Evolutionary conservation across 306 rosid genomes (phyloP), one percentile per base, ranked within the genome.

Genomic region (Lagenaria siceraria): DNA sequence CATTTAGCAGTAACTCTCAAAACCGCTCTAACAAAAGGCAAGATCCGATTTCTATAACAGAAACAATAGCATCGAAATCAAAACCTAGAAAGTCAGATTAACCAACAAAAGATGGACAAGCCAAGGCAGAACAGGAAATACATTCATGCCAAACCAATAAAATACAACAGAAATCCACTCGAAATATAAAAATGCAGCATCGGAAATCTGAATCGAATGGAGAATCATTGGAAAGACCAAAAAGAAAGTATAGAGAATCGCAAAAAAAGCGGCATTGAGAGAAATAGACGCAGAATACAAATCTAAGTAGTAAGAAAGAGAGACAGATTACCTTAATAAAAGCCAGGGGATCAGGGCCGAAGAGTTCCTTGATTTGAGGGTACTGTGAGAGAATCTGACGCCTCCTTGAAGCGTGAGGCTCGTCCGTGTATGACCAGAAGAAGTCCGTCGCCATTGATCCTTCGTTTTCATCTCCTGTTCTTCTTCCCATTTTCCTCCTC

Each of bases 351-450:
- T 93, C 98, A 36, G 97, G 96, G 62, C 98, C 96, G 75, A 93
- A 88, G 18, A 93, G 94, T 27, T 88, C 77, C 69, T 90, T 88
- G 76, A 93, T 88, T 36, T 88, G 97, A 84, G 98, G 96, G 83
- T 91, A 87, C 77, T 87, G 87, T 46, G 91, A 86, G 87, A 91
- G 98, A 79, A 91, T 93, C 90, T 87, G 87, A 80, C 97, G 96
- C 42, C 98, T 95, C 51, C 97, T 87, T 42, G 96, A 80, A 69
- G 93, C 91, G 63, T 91, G 98, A 36, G 98, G 98, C 80, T 93
- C 93, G 10, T 93, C 98, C 1, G 92, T 89, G 82, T 88, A 93
- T 0, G 98, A 90, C 97, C 98, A 93, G 82, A 91, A 91, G 82
- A 93, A 93, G 79, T 88, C 93, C 0, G 79, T 86, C 0, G 96